Conservation (phyloP, 306 rosid genomes). For the Glycine soja region DNA sequence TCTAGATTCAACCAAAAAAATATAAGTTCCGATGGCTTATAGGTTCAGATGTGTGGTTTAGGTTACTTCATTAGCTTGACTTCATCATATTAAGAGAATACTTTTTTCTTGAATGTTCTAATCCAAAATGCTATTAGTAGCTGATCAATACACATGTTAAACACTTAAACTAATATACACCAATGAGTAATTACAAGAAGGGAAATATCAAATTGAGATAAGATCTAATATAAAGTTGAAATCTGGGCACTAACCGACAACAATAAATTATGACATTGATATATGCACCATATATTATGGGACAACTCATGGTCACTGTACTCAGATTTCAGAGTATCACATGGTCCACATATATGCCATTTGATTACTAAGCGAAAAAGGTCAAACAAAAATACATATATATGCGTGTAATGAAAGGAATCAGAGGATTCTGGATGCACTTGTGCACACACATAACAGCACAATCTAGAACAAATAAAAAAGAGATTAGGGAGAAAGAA, state of each 20-base stretch:
- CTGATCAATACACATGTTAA: not conserved
- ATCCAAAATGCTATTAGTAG: not conserved
- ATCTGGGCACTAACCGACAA: slow-evolving; percentile 21
- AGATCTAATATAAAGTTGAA: not conserved
- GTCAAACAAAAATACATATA: not conserved
- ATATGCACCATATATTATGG: slow-evolving; percentile 41
- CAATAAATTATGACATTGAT: slow-evolving; percentile 41
- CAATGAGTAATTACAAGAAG: slow-evolving; percentile 4
- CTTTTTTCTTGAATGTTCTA: not conserved
- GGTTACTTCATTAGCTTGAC: slow-evolving; percentile 1
- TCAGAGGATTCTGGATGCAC: slow-evolving; percentile 4
- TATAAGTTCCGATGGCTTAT: not conserved
- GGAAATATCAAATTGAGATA: slow-evolving; percentile 11
- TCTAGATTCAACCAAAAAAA: slow-evolving; percentile 28
- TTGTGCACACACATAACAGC: not conserved
- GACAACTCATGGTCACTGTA: slow-evolving; percentile 23
- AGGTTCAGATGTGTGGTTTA: slow-evolving; percentile 16
- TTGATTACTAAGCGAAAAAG: not conserved
- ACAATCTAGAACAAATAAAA: not conserved
- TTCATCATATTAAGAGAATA: too few relatives aligned
- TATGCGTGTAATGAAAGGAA: slow-evolving; percentile 2
- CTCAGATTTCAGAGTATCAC: slow-evolving; percentile 51
- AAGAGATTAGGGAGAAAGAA: slow-evolving; percentile 26
- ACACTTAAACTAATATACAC: slow-evolving; percentile 17
- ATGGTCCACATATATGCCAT: slow-evolving; percentile 21